phyloP scores from a whole-genome alignment of 2,329 filamentous ascomycete species.

The Colletotrichum lupini region DNA sequence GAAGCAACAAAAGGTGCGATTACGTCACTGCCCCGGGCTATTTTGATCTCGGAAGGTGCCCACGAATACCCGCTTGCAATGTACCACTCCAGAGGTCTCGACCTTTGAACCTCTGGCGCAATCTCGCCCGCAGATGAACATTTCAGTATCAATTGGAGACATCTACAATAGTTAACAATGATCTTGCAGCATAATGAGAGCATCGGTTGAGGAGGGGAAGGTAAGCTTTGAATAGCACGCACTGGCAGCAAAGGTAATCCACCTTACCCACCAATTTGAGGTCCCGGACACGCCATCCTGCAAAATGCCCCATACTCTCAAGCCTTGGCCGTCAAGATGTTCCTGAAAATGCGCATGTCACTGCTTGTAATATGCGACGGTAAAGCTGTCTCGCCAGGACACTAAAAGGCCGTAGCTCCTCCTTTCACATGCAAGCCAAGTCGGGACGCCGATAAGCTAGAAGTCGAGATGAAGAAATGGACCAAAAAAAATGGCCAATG shows the following conservation, averaged over 20 bases:
- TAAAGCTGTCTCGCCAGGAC: neutral
- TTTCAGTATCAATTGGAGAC: neutral
- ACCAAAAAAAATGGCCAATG: neutral
- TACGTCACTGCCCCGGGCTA: slow-evolving; percentile 14
- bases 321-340: neutral
- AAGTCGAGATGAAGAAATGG: slow-evolving; percentile 12
- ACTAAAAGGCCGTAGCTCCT: neutral
- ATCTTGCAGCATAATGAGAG: neutral
- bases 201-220: neutral
- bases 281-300: neutral
- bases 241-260: neutral
- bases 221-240: neutral
- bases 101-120: neutral
- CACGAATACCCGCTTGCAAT: neutral
- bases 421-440: slow-evolving; percentile 14
- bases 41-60: neutral
- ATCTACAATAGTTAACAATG: neutral
- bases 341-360: neutral
- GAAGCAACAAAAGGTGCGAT: neutral
- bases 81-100: neutral
- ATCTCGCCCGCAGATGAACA: neutral
- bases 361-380: neutral
- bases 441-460: slow-evolving; percentile 1
- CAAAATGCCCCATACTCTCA: neutral
- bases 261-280: neutral